Evolutionary conservation across 768 basidiomycete genomes (phyloP).

Genomic region (Leccinum olivaceopallidum): DNA sequence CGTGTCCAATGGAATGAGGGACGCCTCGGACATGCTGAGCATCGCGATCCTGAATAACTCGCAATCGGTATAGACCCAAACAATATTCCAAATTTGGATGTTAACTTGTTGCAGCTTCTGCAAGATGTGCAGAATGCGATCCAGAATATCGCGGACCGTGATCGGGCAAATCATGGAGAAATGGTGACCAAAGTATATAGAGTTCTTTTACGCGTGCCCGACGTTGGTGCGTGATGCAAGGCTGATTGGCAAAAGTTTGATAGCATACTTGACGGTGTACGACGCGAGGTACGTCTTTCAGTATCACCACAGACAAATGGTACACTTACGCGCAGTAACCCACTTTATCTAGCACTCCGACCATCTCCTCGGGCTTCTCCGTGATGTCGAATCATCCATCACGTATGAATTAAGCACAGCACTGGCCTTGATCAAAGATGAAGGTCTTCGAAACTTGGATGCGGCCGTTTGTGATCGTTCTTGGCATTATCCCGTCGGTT

Average conservation of each 20-base stretch:
- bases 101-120: constrained; percentile 25
- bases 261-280: constrained; percentile 24
- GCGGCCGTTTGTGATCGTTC: constrained; percentile 20
- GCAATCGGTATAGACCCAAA: constrained; percentile 20
- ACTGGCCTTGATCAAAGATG: constrained; percentile 29
- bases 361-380: constrained; percentile 27
- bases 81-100: background rate
- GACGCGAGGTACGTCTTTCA: constrained; percentile 23
- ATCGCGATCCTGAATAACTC: constrained; percentile 16
- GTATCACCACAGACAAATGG: background rate
- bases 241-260: constrained; percentile 27
- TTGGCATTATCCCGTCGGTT: constrained; percentile 2
- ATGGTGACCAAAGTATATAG: constrained; percentile 25
- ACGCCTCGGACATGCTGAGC: constrained; percentile 23
- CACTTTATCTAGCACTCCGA: constrained; percentile 26
- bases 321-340: constrained; percentile 1
- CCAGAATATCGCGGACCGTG: constrained; percentile 21
- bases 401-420: constrained; percentile 24
- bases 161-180: constrained; percentile 21
- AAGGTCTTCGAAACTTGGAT: constrained; percentile 30
- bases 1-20: constrained; percentile 21
- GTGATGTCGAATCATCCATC: constrained; percentile 26
- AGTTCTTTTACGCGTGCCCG: background rate
- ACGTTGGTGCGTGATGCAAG: constrained; percentile 1
- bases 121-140: constrained; percentile 22